These are phyloP conservation scores for Akebia trifoliata DNA, from an alignment of 164 flowering plant genomes.

Conservation along the genomic window DNA sequence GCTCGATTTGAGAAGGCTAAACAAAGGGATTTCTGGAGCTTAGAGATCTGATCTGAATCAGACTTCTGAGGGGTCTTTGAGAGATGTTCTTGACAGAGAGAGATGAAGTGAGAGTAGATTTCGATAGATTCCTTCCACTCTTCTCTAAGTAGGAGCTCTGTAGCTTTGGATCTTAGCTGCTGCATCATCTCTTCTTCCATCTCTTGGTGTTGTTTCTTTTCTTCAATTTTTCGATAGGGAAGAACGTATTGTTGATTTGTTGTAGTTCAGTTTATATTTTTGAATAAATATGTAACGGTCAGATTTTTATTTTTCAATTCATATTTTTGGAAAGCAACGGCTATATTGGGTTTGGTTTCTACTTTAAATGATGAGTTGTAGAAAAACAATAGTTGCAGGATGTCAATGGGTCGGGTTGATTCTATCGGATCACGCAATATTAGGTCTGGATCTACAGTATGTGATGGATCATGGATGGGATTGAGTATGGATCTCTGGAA, in stretches of 20 bases:
- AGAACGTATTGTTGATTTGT: background rate
- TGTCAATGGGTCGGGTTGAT: no score
- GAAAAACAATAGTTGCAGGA: no score
- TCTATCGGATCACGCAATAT: no score
- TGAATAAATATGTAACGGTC: no score
- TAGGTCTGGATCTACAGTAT: no score
- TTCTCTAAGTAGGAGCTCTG: slow-evolving; percentile 77
- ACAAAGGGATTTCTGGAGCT: slow-evolving; percentile 62
- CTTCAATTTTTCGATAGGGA: background rate
- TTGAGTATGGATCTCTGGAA: no score
- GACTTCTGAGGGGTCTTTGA: slow-evolving; percentile 17
- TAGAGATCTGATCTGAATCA: slow-evolving; percentile 27
- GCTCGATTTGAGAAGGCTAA: slow-evolving; percentile 73
- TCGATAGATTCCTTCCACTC: slow-evolving; percentile 61
- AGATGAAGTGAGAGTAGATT: slow-evolving; percentile 53
- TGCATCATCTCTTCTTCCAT: slow-evolving; percentile 49
- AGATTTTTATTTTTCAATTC: no score
- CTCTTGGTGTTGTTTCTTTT: slow-evolving; percentile 3
- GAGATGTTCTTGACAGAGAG: slow-evolving; percentile 44
- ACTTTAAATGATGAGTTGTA: no score
- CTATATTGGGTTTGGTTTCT: no score
- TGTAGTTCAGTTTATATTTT: background rate
- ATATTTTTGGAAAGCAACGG: no score
- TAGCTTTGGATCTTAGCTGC: slow-evolving; percentile 76
- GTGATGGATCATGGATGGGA: no score